A percentile compares a stretch with the other conserved stretches of the same genome.
Evolutionary conservation across 2,329 filamentous ascomycete species (phyloP).

Genomic region (Epichloe sp.): DNA sequence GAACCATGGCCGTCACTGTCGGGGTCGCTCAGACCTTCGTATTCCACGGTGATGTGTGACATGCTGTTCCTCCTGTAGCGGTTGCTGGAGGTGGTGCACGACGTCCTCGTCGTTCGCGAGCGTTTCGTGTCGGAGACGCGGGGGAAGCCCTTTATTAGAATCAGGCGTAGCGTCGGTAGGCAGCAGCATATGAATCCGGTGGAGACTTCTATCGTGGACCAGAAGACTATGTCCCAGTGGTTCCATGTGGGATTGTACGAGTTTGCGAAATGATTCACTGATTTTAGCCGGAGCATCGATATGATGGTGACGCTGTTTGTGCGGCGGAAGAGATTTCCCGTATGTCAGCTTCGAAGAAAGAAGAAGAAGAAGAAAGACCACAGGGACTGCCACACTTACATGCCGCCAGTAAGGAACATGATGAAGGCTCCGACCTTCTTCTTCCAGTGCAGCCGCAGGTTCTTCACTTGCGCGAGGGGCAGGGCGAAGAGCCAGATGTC

Average conservation of each 20-base stretch:
- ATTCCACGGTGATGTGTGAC: not conserved
- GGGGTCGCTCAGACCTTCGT: not conserved
- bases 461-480: slow-evolving; percentile 28
- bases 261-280: slow-evolving; percentile 11
- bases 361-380: not conserved
- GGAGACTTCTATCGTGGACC: slow-evolving; percentile 15
- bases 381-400: slow-evolving; percentile 11
- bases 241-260: slow-evolving; percentile 15
- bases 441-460: slow-evolving; percentile 13
- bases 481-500: slow-evolving; percentile 34
- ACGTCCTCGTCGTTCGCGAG: not conserved
- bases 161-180: slow-evolving; percentile 13
- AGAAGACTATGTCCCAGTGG: slow-evolving; percentile 10
- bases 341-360: too few relatives aligned
- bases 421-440: slow-evolving; percentile 21
- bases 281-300: slow-evolving; percentile 13
- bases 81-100: slow-evolving; percentile 1
- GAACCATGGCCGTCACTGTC: not conserved
- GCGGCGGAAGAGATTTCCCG: not conserved
- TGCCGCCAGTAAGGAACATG: slow-evolving; percentile 29
- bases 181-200: slow-evolving; percentile 15
- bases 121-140: not conserved
- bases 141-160: slow-evolving; percentile 7
- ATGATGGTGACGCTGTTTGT: slow-evolving; percentile 12
- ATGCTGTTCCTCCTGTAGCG: not conserved